These are phyloP conservation scores for Gloeopeniophorella convolvens DNA, from an alignment of 768 basidiomycete species.

Conservation along the genomic window DNA sequence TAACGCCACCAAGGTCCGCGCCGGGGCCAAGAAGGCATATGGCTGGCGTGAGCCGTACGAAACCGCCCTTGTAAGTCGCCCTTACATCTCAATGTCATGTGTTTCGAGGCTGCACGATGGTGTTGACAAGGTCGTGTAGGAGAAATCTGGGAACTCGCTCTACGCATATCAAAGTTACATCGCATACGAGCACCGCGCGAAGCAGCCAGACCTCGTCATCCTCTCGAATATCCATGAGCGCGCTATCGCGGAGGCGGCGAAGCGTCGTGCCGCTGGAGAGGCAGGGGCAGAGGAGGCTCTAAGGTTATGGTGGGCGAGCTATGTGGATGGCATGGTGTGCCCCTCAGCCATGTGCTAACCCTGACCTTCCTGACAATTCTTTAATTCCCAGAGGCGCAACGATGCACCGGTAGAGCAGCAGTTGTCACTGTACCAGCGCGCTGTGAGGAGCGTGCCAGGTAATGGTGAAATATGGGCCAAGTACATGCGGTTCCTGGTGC, in stretches of 20 bases:
- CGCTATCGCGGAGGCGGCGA: conserved; percentile 67
- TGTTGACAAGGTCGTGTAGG: conserved; percentile 20
- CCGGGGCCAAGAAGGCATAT: conserved; percentile 52
- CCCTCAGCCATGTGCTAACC: not conserved
- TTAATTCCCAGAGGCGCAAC: conserved; percentile 36
- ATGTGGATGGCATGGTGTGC: conserved; percentile 63
- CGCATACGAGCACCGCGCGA: conserved; percentile 53
- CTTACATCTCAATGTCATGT: not conserved
- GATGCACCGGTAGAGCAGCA: conserved; percentile 39
- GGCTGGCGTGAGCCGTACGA: conserved; percentile 61
- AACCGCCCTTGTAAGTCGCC: conserved; percentile 44
- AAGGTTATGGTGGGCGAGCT: conserved; percentile 65
- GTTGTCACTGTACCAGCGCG: conserved; percentile 42
- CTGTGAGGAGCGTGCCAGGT: conserved; percentile 64
- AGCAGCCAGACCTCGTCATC: conserved; percentile 51
- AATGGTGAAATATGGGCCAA: conserved; percentile 76
- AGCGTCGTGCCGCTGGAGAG: conserved; percentile 47
- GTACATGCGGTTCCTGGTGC: conserved; percentile 66
- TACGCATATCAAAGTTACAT: conserved; percentile 61
- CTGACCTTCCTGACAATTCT: not conserved
- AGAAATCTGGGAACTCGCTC: conserved; percentile 34
- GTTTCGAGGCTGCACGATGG: conserved; percentile 23
- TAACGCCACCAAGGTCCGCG: conserved; percentile 65
- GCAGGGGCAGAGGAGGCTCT: conserved; percentile 50
- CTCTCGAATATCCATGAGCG: conserved; percentile 63